Conservation (phyloP, 805 yeast genomes). For the Danielozyma ontarioensis region DNA sequence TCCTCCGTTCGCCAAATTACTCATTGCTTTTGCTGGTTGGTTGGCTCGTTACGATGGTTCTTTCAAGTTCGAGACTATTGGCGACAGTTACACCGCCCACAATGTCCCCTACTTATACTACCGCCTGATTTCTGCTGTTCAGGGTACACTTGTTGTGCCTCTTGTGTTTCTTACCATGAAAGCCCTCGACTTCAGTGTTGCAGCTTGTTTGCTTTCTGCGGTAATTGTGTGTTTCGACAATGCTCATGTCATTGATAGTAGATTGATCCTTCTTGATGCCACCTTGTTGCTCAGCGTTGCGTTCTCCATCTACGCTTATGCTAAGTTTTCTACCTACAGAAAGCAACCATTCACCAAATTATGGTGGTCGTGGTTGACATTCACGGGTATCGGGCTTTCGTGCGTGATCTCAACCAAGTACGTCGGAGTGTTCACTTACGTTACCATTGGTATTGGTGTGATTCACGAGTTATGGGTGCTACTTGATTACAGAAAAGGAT, state of each 20-base stretch:
- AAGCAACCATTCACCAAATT: slow-evolving; percentile 53
- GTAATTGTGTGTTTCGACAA: slow-evolving; percentile 77
- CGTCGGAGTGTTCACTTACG: slow-evolving; percentile 90
- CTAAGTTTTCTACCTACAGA: slow-evolving; percentile 68
- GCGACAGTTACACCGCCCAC: slow-evolving; percentile 71
- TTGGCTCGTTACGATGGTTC: slow-evolving; percentile 86
- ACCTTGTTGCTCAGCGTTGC: slow-evolving; percentile 83
- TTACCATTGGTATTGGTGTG: slow-evolving; percentile 85
- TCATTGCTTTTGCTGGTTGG: slow-evolving; percentile 88
- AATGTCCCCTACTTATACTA: slow-evolving; percentile 84
- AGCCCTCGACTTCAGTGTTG: slow-evolving; percentile 73
- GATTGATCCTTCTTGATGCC: slow-evolving; percentile 89
- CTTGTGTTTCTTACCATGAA: slow-evolving; percentile 79
- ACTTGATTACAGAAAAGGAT: slow-evolving; percentile 66
- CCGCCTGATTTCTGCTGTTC: slow-evolving; percentile 72
- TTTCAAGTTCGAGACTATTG: slow-evolving; percentile 87
- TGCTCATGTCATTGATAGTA: slow-evolving; percentile 85
- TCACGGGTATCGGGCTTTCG: slow-evolving; percentile 83
- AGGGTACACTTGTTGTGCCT: slow-evolving; percentile 81
- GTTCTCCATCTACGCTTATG: slow-evolving; percentile 69
- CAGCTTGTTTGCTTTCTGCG: slow-evolving; percentile 75
- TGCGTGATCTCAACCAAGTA: slow-evolving; percentile 94
- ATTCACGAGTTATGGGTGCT: slow-evolving; percentile 82
- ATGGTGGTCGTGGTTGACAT: slow-evolving; percentile 87
- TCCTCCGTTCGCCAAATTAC: slow-evolving; percentile 94